These are phyloP conservation scores for Nicotiana otophora DNA, from an alignment of 257 asterid species.

Conservation along the genomic window DNA sequence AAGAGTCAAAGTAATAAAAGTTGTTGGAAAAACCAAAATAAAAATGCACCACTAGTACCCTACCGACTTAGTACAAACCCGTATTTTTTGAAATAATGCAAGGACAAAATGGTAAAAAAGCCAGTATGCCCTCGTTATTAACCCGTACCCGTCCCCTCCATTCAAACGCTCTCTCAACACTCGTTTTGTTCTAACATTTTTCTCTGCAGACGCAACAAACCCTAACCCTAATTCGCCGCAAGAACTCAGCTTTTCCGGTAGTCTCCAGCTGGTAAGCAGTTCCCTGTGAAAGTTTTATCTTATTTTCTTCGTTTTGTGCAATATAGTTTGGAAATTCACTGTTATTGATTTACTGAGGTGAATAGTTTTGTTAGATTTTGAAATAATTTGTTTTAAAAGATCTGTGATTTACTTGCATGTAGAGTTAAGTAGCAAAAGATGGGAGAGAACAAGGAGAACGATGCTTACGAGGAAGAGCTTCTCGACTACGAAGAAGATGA, in stretches of 20 bases:
- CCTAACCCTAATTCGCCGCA: slow-evolving; percentile 23
- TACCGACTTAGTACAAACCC: background rate
- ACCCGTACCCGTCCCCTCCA: background rate
- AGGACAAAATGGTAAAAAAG: background rate
- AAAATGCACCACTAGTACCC: no score
- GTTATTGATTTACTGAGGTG: background rate
- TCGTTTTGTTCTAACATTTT: background rate
- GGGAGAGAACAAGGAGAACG: slow-evolving; percentile 80
- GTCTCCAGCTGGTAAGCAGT: slow-evolving; percentile 14
- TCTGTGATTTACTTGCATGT: slow-evolving; percentile 1
- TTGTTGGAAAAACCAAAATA: no score
- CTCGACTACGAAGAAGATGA: slow-evolving; percentile 96
- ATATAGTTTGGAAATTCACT: background rate
- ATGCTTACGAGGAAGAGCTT: slow-evolving; percentile 92
- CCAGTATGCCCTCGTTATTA: background rate
- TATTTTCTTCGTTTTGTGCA: no score
- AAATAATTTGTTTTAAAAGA: background rate
- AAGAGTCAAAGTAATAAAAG: no score
- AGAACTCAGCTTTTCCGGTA: background rate
- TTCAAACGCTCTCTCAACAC: background rate
- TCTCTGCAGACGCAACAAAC: slow-evolving; percentile 30
- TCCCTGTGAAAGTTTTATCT: no score
- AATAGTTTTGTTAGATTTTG: background rate
- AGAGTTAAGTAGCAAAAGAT: slow-evolving; percentile 21
- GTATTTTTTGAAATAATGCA: background rate